Conservation (phyloP, 352 stramenopile species). For the Aphanomyces euteiches region DNA sequence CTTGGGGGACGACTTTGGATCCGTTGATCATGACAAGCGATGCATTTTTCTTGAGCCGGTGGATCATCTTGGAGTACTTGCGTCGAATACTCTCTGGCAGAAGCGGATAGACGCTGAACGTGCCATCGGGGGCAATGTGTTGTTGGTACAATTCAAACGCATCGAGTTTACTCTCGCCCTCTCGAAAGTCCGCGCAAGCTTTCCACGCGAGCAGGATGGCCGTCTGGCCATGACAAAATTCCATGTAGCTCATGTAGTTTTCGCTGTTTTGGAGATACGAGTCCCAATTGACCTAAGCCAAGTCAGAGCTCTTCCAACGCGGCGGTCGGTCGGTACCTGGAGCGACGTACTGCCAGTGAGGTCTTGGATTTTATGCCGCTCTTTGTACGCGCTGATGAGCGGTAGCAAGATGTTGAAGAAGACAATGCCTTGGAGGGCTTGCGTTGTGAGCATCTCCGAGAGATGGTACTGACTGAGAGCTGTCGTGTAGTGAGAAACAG, state of each 20-base stretch:
- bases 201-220: constrained; percentile 27
- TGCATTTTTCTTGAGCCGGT: constrained; percentile 25
- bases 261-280: constrained; percentile 21
- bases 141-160: constrained; percentile 27
- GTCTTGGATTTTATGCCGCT: constrained; percentile 18
- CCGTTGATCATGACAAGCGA: constrained; percentile 4
- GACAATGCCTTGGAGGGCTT: constrained; percentile 22
- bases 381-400: constrained; percentile 12
- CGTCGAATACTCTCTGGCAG: constrained; percentile 14
- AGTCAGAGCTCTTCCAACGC: not conserved
- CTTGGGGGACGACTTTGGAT: constrained; percentile 17
- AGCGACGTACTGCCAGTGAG: constrained; percentile 20
- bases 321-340: not conserved
- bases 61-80: constrained; percentile 22
- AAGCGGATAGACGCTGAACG: constrained; percentile 3
- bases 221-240: constrained; percentile 15
- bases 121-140: constrained; percentile 1
- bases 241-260: constrained; percentile 23
- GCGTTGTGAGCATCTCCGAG: constrained; percentile 10
- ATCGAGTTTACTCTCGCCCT: not conserved
- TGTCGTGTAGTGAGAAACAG: constrained; percentile 11
- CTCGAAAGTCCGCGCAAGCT: constrained; percentile 17
- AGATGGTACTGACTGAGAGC: constrained; percentile 5
- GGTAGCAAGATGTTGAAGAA: constrained; percentile 24
- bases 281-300: constrained; percentile 22